Percentiles rank a stretch among this genome's conserved stretches.
phyloP scores from a whole-genome alignment of 2,329 filamentous ascomycete species.

The Fusarium ramigenum region DNA sequence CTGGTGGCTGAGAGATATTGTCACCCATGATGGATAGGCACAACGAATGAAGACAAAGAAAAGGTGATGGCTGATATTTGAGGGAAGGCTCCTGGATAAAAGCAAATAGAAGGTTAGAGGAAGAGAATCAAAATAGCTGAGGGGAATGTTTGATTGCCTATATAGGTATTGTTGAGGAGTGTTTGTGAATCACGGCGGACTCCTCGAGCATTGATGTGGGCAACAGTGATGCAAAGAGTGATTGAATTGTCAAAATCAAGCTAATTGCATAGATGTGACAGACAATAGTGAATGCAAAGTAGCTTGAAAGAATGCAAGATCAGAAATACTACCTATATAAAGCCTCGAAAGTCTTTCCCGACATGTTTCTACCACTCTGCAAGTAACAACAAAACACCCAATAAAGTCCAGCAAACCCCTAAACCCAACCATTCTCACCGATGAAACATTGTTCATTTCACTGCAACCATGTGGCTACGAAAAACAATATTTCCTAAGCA shows the following conservation, averaged over 20 bases:
- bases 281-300: neutral
- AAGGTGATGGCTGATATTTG: neutral
- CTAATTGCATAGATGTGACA: neutral
- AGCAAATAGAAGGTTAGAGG: neutral
- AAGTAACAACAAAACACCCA: neutral
- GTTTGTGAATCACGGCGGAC: conserved; percentile 13
- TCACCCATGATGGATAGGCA: conserved; percentile 1
- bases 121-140: neutral
- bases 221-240: neutral
- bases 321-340: neutral
- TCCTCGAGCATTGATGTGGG: neutral
- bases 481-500: neutral
- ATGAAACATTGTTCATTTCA: neutral
- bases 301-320: neutral
- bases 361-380: neutral
- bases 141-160: neutral
- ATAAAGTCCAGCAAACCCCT: neutral
- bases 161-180: neutral
- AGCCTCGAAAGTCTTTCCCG: neutral
- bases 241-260: neutral
- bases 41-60: neutral
- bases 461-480: neutral
- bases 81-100: neutral
- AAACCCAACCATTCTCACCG: neutral
- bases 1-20: neutral